Evolutionary conservation across 371 early-diverging fungal genomes (phyloP), one percentile per base, ranked within the genome.

Genomic region (Parasitella parasitica): DNA sequence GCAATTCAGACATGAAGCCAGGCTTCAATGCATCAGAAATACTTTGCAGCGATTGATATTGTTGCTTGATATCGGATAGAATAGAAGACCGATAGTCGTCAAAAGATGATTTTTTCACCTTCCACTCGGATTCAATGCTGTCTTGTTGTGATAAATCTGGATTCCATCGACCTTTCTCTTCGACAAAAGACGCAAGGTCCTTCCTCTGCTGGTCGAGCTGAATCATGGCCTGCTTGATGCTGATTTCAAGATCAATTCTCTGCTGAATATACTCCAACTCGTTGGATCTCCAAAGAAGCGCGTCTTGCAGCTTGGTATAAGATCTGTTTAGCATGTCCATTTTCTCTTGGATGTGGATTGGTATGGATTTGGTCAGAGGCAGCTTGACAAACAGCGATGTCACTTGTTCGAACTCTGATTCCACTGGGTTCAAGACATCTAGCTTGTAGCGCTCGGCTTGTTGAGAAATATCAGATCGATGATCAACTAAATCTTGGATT

Each of bases 1-100:
- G 69, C 6, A 69, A 20, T 53, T 72, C 72, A 13, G 66, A 66
- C 48, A 72, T 62, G 39, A 69, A 69, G 2, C 68, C 60, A 15
- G 71, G 71, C 15, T 59, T 67, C 15, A 58, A 27, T 8, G 50
- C 22, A 18, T 32, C 43, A 15, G 72, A 63, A 3, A 61, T 56
- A 3, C 15, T 18, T 22, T 67, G 43, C 2, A 70, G 26, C 0
- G 36, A 20, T 2, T 35, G 46, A 11, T 57, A 60, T 7, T 48
- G 54, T 8, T 66, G 38, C 43, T 59, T 62, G 24, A 71, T 68
- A 6, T 35, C 36, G 1, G 51, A 24, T 38, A 66, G n/a, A 3
- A 34, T 34, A 0, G 60, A 32, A 13, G 38, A 2, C 1, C 49
- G 27, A 34, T 54, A 57, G 2, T 2, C 0, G 12, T 62, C 41